These are phyloP conservation scores for Septoria petroselini DNA, from an alignment of 2,329 filamentous ascomycete genomes.

Conservation along the genomic window DNA sequence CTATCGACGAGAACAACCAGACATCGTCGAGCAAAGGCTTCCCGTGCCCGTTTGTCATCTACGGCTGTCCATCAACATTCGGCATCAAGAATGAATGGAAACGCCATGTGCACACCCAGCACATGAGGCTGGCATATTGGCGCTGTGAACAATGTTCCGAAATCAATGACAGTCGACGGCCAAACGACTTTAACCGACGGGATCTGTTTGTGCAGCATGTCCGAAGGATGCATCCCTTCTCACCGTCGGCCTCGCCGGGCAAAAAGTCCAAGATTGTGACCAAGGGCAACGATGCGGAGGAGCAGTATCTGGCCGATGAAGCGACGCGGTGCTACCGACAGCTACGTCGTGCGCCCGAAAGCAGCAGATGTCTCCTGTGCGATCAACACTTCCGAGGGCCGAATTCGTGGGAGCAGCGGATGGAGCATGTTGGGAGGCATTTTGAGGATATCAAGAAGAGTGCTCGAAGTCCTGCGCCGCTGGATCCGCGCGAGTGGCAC, in stretches of 20 bases:
- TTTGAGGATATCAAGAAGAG: slow-evolving; percentile 58
- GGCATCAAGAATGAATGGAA: slow-evolving; percentile 94
- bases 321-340: slow-evolving; percentile 59
- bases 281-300: too few relatives aligned
- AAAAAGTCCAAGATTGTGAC: too few relatives aligned
- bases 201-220: slow-evolving; percentile 89
- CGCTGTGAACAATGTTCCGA: slow-evolving; percentile 63
- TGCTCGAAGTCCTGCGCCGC: slow-evolving; percentile 28
- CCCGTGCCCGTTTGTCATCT: slow-evolving; percentile 72
- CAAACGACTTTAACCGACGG: slow-evolving; percentile 83
- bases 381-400: slow-evolving; percentile 58
- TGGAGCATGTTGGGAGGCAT: slow-evolving; percentile 85
- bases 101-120: slow-evolving; percentile 76
- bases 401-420: slow-evolving; percentile 71
- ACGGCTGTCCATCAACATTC: slow-evolving; percentile 72
- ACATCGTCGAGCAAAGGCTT: slow-evolving; percentile 47
- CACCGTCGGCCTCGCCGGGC: too few relatives aligned
- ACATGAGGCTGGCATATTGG: slow-evolving; percentile 72
- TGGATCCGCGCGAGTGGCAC: slow-evolving; percentile 38
- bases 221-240: slow-evolving; percentile 73
- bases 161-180: slow-evolving; percentile 24
- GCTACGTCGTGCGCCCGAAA: slow-evolving; percentile 59
- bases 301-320: slow-evolving; percentile 45
- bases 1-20: background rate
- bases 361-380: slow-evolving; percentile 66